Base-by-base conservation (phyloP, 1,139 yeast genomes). In the Meyerozyma smithsonii region DNA sequence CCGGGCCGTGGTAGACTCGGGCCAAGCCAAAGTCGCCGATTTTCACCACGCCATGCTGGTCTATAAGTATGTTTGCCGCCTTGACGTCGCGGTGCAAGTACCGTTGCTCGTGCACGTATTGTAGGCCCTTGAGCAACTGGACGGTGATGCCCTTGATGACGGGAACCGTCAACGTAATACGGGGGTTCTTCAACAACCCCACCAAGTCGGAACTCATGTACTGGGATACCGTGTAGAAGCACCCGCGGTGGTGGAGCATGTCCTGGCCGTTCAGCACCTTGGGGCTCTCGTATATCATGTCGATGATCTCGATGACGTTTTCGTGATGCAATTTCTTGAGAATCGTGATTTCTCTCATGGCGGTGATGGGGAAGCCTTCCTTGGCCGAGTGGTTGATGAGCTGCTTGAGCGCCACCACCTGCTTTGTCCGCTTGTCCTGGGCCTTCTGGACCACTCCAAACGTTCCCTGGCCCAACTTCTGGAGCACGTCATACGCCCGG, bases 281-380 rank as follows among this genome's bases (percentile, higher is more conserved):
- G n/a, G 81, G 76, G 28, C 72, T 71, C 50, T 84, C 87, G 46
- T 84, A 79, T 1, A 90, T 76, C 83, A 90, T 84, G 50, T 89
- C 97, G n/a, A 83, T 57, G 37, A 92, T 69, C 44, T 81, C 87
- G 24, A 94, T 69, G 20, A 92, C 77, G 58, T 94, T 87, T 24
- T 67, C 62, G 55, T 90, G 89, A 39, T 72, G 63, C 41, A 94
- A 65, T 43, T 74, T 73, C 58, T 87, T 88, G 58, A 94, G 68
- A 16, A 90, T 88, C 16, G 86, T 79, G 46, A 92, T 89, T 56
- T 94, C 99, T 47, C 99, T 73, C 62, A 90, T 77, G 4, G 98
- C 97, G 0, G 98, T 94, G 18, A 94, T 82, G 1, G 99, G 98
- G 57, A 92, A 89, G 25, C 96, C 92, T 51, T 89, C 96, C 52